These are phyloP conservation scores for Notholithocarpus densiflorus DNA, from an alignment of 306 rosid species.

Conservation along the genomic window DNA sequence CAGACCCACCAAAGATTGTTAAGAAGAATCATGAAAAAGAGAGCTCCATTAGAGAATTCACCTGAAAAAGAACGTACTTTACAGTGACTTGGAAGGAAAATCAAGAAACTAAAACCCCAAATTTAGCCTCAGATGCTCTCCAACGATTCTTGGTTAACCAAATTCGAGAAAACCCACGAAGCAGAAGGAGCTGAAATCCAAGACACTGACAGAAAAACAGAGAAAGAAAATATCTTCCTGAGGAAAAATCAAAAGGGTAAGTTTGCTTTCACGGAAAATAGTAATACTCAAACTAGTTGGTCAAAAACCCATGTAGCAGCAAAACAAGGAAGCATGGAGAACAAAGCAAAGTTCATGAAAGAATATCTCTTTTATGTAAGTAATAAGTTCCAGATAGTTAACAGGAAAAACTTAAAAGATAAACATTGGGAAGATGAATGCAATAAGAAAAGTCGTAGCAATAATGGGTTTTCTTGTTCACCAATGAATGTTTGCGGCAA, in stretches of 20 bases:
- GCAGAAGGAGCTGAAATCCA: conserved; percentile 14
- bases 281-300: conserved; percentile 5
- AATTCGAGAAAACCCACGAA: neutral
- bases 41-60: conserved; percentile 18
- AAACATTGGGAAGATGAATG: neutral
- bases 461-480: neutral
- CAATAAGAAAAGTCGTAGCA: neutral
- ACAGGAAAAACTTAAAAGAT: conserved; percentile 12
- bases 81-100: neutral
- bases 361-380: neutral
- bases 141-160: neutral
- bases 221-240: neutral
- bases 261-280: neutral
- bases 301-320: neutral
- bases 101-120: conserved; percentile 9
- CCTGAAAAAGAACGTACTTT: neutral
- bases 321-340: conserved; percentile 5
- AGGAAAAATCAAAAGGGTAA: neutral
- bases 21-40: neutral
- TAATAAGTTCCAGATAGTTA: conserved; percentile 1
- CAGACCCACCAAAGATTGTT: conserved; percentile 14
- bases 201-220: conserved; percentile 1
- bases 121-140: neutral
- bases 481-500: conserved; percentile 13
- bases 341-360: conserved; percentile 6